Base-by-base conservation (phyloP, 106 monocot species). In the Allium cepa region DNA sequence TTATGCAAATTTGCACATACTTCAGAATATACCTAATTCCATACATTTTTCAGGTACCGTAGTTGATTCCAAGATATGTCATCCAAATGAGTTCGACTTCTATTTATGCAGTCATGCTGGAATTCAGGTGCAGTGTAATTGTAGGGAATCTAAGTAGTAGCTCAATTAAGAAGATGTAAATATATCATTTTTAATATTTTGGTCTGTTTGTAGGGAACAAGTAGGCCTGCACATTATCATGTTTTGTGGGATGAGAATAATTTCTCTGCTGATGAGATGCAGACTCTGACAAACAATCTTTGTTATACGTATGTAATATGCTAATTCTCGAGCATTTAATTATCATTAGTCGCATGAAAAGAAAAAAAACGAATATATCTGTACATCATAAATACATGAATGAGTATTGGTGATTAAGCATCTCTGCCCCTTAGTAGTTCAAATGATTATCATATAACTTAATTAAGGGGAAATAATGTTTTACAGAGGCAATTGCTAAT, bases 61-160 rank as follows among this genome's bases (percentile, higher is more conserved):
- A 16, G 94, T 94, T 26, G 94, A 94, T 76, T 72, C 84, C 10
- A 90, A 82, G 61, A 94, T 94, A n/a, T 90, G 94, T 65, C 94
- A 94, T 70, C 94, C 94, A 8, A 85, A 68, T 11, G 94, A 94
- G 63, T 94, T 94, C 36, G 94, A 94, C 73, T 90, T 94, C 56
- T 94, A 94, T 65, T 84, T 94, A 8, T 94, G 94, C 62, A 94
- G 94, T 68, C 94, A 94, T 82, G 87, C 94, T 68, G 94, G 90
- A 17, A 86, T 94, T 22, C 90, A 90, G 90, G 94, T 87, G 69
- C 11, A 2, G 11, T 36, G 5, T 13, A 46, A 51, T 28, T 47
- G 16, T 55, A 12, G 36, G 36, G 36, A 36, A 22, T 22, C 22
- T 36, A 36, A 36, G 36, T 36, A 36, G 4, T 36, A 36, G 36